phyloP scores from a whole-genome alignment of 345 rosid species.

The Lagerstroemia speciosa region DNA sequence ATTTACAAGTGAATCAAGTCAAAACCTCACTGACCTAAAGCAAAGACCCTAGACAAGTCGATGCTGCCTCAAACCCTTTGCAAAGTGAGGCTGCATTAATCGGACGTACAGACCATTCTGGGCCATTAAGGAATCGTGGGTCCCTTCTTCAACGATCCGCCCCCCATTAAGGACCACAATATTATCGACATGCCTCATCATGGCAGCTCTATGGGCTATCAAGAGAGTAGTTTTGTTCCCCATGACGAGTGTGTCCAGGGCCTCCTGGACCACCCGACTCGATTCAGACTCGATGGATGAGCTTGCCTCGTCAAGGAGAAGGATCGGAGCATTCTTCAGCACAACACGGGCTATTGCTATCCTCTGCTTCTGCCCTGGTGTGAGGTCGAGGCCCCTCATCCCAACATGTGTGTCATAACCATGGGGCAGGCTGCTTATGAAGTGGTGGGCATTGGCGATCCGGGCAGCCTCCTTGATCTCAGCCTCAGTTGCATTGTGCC shows the following conservation, averaged over 20 bases:
- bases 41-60: constrained; percentile 18
- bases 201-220: constrained; percentile 83
- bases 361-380: constrained; percentile 99
- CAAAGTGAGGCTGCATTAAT: constrained; percentile 96
- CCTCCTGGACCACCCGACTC: constrained; percentile 93
- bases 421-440: constrained; percentile 93
- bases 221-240: constrained; percentile 82
- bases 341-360: constrained; percentile 92
- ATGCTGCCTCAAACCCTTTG: constrained; percentile 88
- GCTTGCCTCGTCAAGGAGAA: constrained; percentile 92
- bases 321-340: constrained; percentile 95
- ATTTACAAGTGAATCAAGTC: no score
- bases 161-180: constrained; percentile 97
- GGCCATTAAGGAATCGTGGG: constrained; percentile 70
- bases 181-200: constrained; percentile 97
- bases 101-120: constrained; percentile 89
- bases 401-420: constrained; percentile 98
- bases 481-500: constrained; percentile 96
- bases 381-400: constrained; percentile 96
- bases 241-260: constrained; percentile 89
- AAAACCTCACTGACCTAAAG: no score
- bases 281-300: constrained; percentile 96
- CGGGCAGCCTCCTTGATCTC: constrained; percentile 99
- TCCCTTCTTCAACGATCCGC: constrained; percentile 88
- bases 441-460: constrained; percentile 98